Base-by-base conservation (phyloP, 352 stramenopile genomes). In the Phytophthora pini region DNA sequence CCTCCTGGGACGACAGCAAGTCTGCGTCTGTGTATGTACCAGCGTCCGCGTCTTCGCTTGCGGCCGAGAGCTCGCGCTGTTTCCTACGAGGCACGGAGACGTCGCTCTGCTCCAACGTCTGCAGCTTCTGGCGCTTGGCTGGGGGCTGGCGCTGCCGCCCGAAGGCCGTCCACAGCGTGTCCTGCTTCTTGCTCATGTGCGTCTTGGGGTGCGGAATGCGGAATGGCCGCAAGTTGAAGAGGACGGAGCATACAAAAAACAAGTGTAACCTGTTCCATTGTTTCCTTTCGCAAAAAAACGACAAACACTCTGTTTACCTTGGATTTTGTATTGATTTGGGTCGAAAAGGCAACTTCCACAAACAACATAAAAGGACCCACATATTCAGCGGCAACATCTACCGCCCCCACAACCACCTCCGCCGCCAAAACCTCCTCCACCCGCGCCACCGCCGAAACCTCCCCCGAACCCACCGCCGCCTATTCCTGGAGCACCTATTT, bases 1-100 rank as follows among this genome's bases (percentile, higher is more conserved):
- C 80, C 60, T 89, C 73, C 36, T 87, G 79, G 9, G 81, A 88
- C n/a, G 77, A 89, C 10, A 82, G 54, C 49, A 87, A 63, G 34
- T 89, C 80, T 27, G 54, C 65, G 68, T 91, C 79, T 22, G 82
- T 89, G 58, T 82, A 69, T 59, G 53, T 86, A 79, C 80, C 77
- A 38, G 47, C 34, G 31, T 81, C 60, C 12, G 17, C 56, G 46
- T 70, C 68, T 39, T 68, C 70, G 12, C 7, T 0, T 40, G 43
- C 1, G 8, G 17, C 17, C 17, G 22, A 17, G 9, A 36, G 1
- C 31, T 61, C 52, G 48, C 43, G 50, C n/a, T 57, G 56, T n/a
- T 67, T 65, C 29, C 39, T 45, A 29, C 61, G 56, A 32, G 39
- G 48, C 29, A 56, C 62, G 11, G 49, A 52, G 10, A 2, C 4